Base-by-base conservation (phyloP, 1,284 basidiomycete genomes). In the Fomitopsis betulina region DNA sequence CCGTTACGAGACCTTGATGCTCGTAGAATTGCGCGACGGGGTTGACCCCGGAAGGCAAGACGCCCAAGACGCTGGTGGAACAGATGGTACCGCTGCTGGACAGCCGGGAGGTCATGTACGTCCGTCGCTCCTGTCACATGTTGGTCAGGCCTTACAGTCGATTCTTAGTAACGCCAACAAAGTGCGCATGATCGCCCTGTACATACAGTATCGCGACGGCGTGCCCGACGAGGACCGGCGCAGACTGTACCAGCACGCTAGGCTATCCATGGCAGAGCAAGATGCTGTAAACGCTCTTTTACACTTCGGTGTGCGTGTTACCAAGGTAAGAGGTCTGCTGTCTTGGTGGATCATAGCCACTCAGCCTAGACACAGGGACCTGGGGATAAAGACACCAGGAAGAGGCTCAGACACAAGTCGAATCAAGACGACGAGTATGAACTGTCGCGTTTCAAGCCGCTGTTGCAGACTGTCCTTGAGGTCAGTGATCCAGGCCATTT, bases 61-160 rank as follows among this genome's bases (percentile, higher is more conserved):
- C 85, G 23, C 96, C 96, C 0, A 97, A 96, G 70, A 85, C 84
- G 0, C 76, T 99, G 4, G 95, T 99, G 1, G 97, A 99, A 73
- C 95, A 99, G 72, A 98, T 99, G 96, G 96, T 99, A 0, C 95
- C 96, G 0, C 74, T 99, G 27, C 79, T 99, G 32, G 97, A 97
- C 70, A 90, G 92, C 70, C 81, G 86, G 50, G 84, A 90, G 23
- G 85, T 98, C 57, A 79, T 86, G 93, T 93, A 72, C 68, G 85
- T 71, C 17, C 39, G 54, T 51, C 21, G 50, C 47, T 13, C 6
- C 12, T 12, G 3, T 2, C 19, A 8, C 27, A 8, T 15, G n/a
- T 15, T 17, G 5, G 25, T 19, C 19, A 4, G 19, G 40, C 40
- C 19, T 43, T 38, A 12, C 5, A 38, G 17, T 65, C 52, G 59